Conservation (phyloP, 2,329 filamentous ascomycete genomes). For the Talaromyces sp. region DNA sequence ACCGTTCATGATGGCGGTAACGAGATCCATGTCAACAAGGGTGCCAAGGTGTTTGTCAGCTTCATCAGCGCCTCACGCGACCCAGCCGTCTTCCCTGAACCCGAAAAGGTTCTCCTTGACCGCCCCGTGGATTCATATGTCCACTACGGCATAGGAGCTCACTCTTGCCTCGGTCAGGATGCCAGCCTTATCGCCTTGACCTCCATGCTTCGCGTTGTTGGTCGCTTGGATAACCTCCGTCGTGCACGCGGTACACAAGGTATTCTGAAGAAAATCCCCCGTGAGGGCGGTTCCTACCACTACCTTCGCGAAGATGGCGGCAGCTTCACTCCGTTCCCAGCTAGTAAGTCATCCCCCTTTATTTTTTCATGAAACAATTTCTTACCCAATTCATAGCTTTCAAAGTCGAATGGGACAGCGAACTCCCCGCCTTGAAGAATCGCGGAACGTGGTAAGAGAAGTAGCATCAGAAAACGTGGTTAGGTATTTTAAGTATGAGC, state of each 20-base stretch:
- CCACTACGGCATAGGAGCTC: slow-evolving; percentile 61
- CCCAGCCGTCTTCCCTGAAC: slow-evolving; percentile 58
- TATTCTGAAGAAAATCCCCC: slow-evolving; percentile 62
- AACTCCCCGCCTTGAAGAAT: neutral
- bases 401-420: slow-evolving; percentile 46
- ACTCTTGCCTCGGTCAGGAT: slow-evolving; percentile 61
- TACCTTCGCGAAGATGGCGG: slow-evolving; percentile 68
- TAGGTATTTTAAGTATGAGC: neutral
- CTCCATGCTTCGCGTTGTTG: slow-evolving; percentile 66
- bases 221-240: slow-evolving; percentile 58
- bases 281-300: slow-evolving; percentile 53
- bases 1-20: slow-evolving; percentile 52
- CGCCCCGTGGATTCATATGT: slow-evolving; percentile 64
- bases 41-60: slow-evolving; percentile 62
- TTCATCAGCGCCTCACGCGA: slow-evolving; percentile 60
- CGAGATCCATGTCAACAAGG: slow-evolving; percentile 51
- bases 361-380: neutral
- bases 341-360: slow-evolving; percentile 31
- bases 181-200: slow-evolving; percentile 61
- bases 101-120: slow-evolving; percentile 59
- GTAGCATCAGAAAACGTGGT: neutral
- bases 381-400: slow-evolving; percentile 33
- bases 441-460: neutral
- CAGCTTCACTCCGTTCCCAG: slow-evolving; percentile 52
- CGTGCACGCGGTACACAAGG: slow-evolving; percentile 63